These are phyloP conservation scores for Coemansia sp. DNA, from an alignment of 192 early-diverging fungal genomes.

Conservation along the genomic window DNA sequence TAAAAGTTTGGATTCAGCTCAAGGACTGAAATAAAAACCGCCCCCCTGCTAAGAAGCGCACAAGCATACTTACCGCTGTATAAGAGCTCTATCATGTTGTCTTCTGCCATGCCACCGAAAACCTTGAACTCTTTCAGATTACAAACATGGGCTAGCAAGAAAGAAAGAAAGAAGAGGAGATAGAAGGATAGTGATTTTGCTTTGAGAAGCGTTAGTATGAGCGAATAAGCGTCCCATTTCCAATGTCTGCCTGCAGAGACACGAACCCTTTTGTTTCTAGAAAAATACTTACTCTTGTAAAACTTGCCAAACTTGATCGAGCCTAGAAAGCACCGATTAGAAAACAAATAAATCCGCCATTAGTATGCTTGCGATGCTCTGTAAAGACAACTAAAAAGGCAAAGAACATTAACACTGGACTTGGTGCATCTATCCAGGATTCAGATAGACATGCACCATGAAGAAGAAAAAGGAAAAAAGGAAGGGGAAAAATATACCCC, in stretches of 20 bases:
- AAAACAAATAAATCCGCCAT: background rate
- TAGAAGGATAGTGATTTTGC: too few species aligned
- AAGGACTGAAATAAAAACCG: too few species aligned
- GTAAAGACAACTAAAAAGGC: background rate
- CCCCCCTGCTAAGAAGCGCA: too few species aligned
- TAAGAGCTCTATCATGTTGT: constrained; percentile 87
- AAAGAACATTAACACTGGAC: too few species aligned
- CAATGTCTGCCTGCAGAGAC: background rate
- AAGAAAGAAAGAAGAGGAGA: background rate
- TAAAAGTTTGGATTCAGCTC: too few species aligned
- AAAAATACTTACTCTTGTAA: constrained; percentile 55
- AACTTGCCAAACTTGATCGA: constrained; percentile 94
- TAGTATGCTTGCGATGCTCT: background rate
- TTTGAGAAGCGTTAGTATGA: too few species aligned
- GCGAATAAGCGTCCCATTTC: too few species aligned
- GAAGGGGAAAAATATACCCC: constrained; percentile 25
- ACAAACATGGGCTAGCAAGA: constrained; percentile 72
- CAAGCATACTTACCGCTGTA: constrained; percentile 56
- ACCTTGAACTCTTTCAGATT: constrained; percentile 98
- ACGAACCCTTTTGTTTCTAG: background rate
- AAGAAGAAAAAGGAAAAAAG: background rate
- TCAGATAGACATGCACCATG: too few species aligned
- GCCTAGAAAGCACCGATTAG: constrained; percentile 17
- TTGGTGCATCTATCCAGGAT: too few species aligned
- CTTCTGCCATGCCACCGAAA: constrained; percentile 75